Conservation (phyloP, 768 basidiomycete genomes). For the Amanita molliuscula region DNA sequence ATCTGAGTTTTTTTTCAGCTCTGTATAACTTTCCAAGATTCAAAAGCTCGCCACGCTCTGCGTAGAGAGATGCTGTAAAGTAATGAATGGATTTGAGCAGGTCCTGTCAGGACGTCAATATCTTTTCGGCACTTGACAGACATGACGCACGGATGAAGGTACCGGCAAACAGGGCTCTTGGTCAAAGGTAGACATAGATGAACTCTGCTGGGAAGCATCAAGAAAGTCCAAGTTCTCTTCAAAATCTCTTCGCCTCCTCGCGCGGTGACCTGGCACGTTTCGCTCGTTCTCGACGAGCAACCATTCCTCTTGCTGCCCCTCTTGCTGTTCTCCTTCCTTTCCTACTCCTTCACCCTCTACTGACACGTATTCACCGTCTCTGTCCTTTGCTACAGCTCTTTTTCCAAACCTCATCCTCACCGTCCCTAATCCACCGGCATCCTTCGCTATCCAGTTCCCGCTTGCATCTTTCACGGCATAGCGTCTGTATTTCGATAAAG, state of each 20-base stretch:
- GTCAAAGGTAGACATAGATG: background rate
- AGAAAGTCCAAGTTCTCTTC: slow-evolving; percentile 44
- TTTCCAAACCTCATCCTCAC: slow-evolving; percentile 14
- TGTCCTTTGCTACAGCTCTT: background rate
- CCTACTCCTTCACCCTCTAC: slow-evolving; percentile 5
- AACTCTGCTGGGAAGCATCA: slow-evolving; percentile 10
- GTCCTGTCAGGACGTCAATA: slow-evolving; percentile 23
- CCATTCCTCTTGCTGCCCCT: slow-evolving; percentile 6
- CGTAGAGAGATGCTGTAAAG: slow-evolving; percentile 43
- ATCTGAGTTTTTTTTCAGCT: slow-evolving; percentile 33
- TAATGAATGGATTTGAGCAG: slow-evolving; percentile 40
- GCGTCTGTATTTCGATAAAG: background rate
- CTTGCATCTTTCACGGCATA: slow-evolving; percentile 28
- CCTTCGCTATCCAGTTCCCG: slow-evolving; percentile 58
- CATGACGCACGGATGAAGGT: slow-evolving; percentile 42
- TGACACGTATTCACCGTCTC: slow-evolving; percentile 8
- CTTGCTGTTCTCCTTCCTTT: background rate
- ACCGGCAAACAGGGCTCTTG: background rate
- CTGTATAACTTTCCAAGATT: slow-evolving; percentile 23
- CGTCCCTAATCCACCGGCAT: slow-evolving; percentile 45
- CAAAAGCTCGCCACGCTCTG: slow-evolving; percentile 45
- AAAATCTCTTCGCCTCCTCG: slow-evolving; percentile 35
- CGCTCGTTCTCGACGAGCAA: slow-evolving; percentile 12
- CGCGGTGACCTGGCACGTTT: slow-evolving; percentile 17
- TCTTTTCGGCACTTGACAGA: slow-evolving; percentile 6